A percentile compares a stretch with the other conserved stretches of the same genome.
phyloP scores from a whole-genome alignment of 2,329 filamentous ascomycete species.

The Fonsecaea monophora region DNA sequence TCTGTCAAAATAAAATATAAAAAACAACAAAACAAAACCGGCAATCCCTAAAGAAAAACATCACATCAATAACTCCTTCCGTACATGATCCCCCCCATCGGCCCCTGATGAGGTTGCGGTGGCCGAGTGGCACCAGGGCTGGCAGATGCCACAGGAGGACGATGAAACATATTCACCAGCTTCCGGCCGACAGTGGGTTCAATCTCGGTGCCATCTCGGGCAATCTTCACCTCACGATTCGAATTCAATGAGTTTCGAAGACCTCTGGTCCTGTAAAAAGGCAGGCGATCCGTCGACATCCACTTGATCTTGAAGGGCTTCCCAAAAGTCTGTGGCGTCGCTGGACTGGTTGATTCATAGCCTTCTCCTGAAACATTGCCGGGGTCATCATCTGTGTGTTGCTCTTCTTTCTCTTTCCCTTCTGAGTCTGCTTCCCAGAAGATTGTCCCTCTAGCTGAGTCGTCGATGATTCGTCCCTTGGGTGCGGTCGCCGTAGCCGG shows the following conservation, averaged over 20 bases:
- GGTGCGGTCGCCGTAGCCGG: constrained; percentile 79
- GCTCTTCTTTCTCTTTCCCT: constrained; percentile 54
- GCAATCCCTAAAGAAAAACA: constrained; percentile 1
- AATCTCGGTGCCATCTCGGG: constrained; percentile 89
- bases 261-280: constrained; percentile 87
- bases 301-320: constrained; percentile 92
- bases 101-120: constrained; percentile 24
- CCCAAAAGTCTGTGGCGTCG: constrained; percentile 72
- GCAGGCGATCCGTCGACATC: constrained; percentile 80
- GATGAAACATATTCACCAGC: constrained; percentile 75
- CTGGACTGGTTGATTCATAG: constrained; percentile 33
- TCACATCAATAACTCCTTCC: constrained; percentile 26
- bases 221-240: constrained; percentile 94
- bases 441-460: constrained; percentile 90
- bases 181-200: constrained; percentile 80
- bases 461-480: constrained; percentile 86
- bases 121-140: constrained; percentile 26
- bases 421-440: constrained; percentile 85
- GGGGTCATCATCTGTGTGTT: constrained; percentile 31
- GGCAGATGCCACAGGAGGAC: constrained; percentile 16
- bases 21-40: no score
- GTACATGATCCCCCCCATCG: constrained; percentile 29
- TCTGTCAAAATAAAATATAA: constrained; percentile 2
- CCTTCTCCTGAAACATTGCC: constrained; percentile 34
- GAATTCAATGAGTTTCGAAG: constrained; percentile 94